These are phyloP conservation scores for Geotrichum citri-aurantii DNA, from an alignment of 1,139 yeast species.

Conservation along the genomic window DNA sequence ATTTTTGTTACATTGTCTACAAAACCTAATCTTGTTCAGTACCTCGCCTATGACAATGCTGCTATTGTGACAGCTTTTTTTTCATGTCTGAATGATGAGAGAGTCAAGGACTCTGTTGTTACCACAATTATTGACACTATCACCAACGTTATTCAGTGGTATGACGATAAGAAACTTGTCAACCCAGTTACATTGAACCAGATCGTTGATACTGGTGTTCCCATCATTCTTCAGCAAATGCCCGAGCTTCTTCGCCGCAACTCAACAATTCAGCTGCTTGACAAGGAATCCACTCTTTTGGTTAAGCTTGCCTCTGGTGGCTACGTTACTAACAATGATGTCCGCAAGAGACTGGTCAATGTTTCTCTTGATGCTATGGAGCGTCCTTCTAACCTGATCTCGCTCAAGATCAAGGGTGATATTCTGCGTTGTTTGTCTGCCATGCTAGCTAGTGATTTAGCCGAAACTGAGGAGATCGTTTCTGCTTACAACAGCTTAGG, in stretches of 20 bases:
- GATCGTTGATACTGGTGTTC: constrained; percentile 31
- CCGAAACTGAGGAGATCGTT: constrained; percentile 48
- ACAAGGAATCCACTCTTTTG: constrained; percentile 49
- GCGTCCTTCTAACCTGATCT: constrained; percentile 53
- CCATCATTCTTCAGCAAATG: constrained; percentile 26
- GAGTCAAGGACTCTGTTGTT: constrained; percentile 65
- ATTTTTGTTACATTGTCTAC: constrained; percentile 63
- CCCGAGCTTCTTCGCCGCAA: constrained; percentile 28
- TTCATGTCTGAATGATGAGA: constrained; percentile 46
- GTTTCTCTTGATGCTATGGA: constrained; percentile 60
- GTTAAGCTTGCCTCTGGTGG: constrained; percentile 55
- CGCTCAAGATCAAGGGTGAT: constrained; percentile 48
- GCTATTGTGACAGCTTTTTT: constrained; percentile 54
- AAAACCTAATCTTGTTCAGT: constrained; percentile 44
- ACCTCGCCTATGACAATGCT: constrained; percentile 44
- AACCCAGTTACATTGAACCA: constrained; percentile 14
- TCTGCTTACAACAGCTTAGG: constrained; percentile 54
- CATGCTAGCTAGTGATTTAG: constrained; percentile 49
- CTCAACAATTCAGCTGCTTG: constrained; percentile 35
- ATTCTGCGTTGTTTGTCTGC: constrained; percentile 54
- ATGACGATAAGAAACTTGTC: constrained; percentile 37
- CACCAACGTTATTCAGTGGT: constrained; percentile 41
- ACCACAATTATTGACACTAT: constrained; percentile 54
- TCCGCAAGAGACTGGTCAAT: constrained; percentile 49
- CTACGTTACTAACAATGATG: constrained; percentile 52